Conservation (phyloP, 169 alveolate genomes). For the Eimeria brunetti region DNA sequence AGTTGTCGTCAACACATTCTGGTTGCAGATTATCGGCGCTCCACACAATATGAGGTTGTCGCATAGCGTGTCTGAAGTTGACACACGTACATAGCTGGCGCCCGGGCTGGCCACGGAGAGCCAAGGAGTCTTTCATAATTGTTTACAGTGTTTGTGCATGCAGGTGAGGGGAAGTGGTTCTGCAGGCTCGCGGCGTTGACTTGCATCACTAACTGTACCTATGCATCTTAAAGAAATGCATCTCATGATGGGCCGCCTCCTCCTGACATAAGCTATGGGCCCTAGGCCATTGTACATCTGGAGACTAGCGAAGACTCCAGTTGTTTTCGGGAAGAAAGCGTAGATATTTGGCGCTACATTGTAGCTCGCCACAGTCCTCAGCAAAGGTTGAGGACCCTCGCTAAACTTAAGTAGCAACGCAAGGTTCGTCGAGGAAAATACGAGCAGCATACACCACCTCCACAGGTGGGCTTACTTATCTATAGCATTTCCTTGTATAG, state of each 20-base stretch:
- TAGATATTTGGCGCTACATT: neutral
- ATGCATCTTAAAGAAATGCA: neutral
- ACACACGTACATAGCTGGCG: neutral
- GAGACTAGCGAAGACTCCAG: neutral
- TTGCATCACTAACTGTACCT: neutral
- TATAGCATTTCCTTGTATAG: too few species aligned
- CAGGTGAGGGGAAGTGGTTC: neutral
- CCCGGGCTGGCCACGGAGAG: neutral
- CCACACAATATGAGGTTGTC: neutral
- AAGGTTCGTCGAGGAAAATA: neutral
- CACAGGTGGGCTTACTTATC: too few species aligned
- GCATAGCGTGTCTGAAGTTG: neutral
- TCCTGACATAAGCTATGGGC: neutral
- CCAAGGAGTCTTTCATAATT: neutral
- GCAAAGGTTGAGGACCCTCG: neutral
- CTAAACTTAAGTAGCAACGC: neutral
- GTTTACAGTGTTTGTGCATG: neutral
- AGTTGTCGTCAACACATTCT: neutral
- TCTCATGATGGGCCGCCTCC: neutral
- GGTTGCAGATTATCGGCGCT: neutral
- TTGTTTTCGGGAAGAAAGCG: neutral
- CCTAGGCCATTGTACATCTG: neutral
- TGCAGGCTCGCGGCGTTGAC: neutral
- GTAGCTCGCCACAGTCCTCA: neutral
- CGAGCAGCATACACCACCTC: too few species aligned